phyloP scores from a whole-genome alignment of 768 basidiomycete genomes.

The Collybiopsis luxurians region DNA sequence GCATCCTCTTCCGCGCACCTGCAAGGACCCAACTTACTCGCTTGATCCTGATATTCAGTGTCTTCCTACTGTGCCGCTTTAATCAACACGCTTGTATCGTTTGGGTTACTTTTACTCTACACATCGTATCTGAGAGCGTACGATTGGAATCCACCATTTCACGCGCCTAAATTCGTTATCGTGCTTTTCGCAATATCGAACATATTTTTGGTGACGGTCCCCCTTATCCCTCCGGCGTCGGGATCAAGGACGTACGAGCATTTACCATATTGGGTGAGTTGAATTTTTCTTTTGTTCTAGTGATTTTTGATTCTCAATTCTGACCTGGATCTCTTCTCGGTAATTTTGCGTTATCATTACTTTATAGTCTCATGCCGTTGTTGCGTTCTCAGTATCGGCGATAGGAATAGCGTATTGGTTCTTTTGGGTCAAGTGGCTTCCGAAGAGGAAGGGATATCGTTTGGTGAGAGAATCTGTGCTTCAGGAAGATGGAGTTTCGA shows the following conservation, averaged over 20 bases:
- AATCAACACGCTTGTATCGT: constrained; percentile 57
- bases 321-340: no score
- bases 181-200: constrained; percentile 63
- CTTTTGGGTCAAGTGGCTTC: constrained; percentile 48
- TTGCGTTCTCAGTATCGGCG: constrained; percentile 42
- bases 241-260: constrained; percentile 51
- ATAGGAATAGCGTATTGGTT: constrained; percentile 60
- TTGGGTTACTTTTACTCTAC: constrained; percentile 63
- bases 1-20: constrained; percentile 17
- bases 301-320: not conserved
- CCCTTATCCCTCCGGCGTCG: constrained; percentile 57
- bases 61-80: constrained; percentile 56
- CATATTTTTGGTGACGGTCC: constrained; percentile 58
- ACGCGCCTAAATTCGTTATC: constrained; percentile 45
- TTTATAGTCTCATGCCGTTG: constrained; percentile 46
- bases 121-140: constrained; percentile 37
- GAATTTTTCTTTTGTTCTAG: not conserved
- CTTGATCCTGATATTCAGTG: constrained; percentile 32
- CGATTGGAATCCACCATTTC: constrained; percentile 67
- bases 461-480: constrained; percentile 44
- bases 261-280: constrained; percentile 69
- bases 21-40: not conserved
- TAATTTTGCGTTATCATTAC: not conserved
- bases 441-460: constrained; percentile 44
- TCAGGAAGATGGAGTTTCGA: constrained; percentile 58